Evolutionary conservation across 352 stramenopile genomes (phyloP).

Genomic region (Pythium brachiatum): DNA sequence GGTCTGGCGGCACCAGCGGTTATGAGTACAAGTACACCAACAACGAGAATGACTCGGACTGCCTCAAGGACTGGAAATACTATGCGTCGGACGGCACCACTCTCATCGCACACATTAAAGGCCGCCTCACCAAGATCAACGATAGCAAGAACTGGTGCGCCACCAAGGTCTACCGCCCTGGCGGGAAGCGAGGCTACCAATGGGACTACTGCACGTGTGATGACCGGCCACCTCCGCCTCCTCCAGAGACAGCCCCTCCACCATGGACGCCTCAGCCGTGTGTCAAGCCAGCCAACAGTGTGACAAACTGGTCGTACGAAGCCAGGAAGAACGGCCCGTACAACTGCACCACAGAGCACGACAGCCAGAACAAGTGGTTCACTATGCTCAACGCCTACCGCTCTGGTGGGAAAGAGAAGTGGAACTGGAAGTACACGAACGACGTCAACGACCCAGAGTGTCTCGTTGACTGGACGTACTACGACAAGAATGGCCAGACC

Average conservation of each 20-base stretch:
- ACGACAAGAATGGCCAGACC: neutral
- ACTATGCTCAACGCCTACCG: constrained; percentile 19
- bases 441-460: constrained; percentile 12
- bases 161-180: neutral
- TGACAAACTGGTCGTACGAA: constrained; percentile 6
- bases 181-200: too few species aligned
- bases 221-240: too few species aligned
- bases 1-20: neutral
- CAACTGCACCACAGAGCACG: neutral
- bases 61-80: constrained; percentile 5
- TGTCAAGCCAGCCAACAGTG: too few species aligned
- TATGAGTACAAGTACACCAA: constrained; percentile 14
- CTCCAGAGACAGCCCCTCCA: too few species aligned
- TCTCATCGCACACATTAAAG: neutral
- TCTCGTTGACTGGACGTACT: constrained; percentile 18
- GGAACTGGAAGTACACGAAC: constrained; percentile 24
- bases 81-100: neutral
- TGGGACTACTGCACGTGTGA: too few species aligned
- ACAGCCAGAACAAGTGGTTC: neutral
- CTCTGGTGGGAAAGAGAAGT: neutral
- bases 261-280: too few species aligned
- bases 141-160: constrained; percentile 4
- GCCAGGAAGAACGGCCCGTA: neutral
- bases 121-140: neutral
- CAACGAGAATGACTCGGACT: constrained; percentile 2